phyloP scores from a whole-genome alignment of 2,329 filamentous ascomycete species.

The Aspergillus sp. region DNA sequence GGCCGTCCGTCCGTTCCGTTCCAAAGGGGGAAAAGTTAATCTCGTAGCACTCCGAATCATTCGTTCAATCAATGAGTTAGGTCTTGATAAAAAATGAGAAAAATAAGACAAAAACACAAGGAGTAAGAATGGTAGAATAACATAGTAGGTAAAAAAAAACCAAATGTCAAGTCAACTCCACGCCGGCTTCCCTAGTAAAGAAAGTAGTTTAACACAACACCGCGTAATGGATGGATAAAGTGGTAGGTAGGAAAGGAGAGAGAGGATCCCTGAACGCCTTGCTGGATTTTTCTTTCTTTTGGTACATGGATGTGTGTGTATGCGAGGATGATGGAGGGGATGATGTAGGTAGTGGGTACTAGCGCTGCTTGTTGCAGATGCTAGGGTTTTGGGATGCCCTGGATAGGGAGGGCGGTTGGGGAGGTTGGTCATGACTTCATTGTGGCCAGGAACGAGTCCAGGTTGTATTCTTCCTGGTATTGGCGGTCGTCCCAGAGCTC shows the following conservation, averaged over 20 bases:
- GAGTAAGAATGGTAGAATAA: not conserved
- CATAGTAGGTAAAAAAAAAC: not conserved
- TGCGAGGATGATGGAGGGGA: not conserved
- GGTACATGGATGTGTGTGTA: not conserved
- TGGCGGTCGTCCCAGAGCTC: slow-evolving; percentile 97
- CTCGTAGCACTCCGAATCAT: slow-evolving; percentile 12
- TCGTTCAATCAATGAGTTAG: slow-evolving; percentile 14
- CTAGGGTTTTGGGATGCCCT: not conserved
- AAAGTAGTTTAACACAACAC: not conserved
- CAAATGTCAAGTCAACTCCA: not conserved
- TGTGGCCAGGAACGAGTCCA: slow-evolving; percentile 91
- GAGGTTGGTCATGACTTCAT: slow-evolving; percentile 64
- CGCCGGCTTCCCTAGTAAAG: no score
- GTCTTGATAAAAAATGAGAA: not conserved
- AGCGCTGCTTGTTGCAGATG: not conserved
- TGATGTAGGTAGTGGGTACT: no score
- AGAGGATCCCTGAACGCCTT: not conserved
- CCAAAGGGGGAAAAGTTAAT: not conserved
- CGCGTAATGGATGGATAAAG: not conserved
- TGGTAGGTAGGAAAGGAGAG: not conserved
- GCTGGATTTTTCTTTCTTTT: not conserved
- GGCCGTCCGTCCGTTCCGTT: not conserved
- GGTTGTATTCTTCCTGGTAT: slow-evolving; percentile 96
- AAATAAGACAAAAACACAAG: not conserved
- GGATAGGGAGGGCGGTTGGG: not conserved